A percentile compares a stretch with the other conserved stretches of the same genome.
Evolutionary conservation across 2,329 filamentous ascomycete species (phyloP).

Genomic region (Phialemonium atrogriseum): DNA sequence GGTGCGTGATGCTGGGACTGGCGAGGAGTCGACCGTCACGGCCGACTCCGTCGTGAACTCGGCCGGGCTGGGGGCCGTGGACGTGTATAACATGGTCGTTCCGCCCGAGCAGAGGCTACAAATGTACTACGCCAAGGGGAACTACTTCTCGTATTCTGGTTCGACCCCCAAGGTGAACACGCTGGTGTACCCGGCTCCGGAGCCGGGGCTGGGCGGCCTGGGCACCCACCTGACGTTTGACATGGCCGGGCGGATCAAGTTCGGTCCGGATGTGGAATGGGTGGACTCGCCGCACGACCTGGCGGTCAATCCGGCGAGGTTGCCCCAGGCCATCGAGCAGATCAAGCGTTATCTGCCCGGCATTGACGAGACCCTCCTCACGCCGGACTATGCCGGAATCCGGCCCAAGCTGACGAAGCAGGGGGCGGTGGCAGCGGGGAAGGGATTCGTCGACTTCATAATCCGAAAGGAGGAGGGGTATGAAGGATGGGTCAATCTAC

Average conservation of each 20-base stretch:
- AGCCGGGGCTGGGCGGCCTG: constrained; percentile 73
- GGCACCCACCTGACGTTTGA: constrained; percentile 94
- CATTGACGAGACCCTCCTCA: constrained; percentile 57
- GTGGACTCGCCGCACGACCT: constrained; percentile 64
- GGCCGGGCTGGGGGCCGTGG: constrained; percentile 71
- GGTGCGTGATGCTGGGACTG: constrained; percentile 36
- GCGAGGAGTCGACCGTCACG: constrained; percentile 52
- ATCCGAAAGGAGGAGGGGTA: constrained; percentile 71
- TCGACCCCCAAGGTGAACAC: constrained; percentile 56
- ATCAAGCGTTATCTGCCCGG: constrained; percentile 73
- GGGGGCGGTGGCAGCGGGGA: constrained; percentile 52
- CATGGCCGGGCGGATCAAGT: constrained; percentile 73
- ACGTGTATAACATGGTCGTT: constrained; percentile 75
- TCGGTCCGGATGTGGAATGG: constrained; percentile 96
- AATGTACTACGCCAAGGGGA: constrained; percentile 85
- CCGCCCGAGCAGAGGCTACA: constrained; percentile 44
- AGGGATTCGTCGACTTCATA: constrained; percentile 76
- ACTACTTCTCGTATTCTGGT: constrained; percentile 79
- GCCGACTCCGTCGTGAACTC: constrained; percentile 75
- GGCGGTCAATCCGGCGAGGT: constrained; percentile 52
- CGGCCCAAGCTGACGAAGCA: constrained; percentile 67
- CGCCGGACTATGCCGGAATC: constrained; percentile 84
- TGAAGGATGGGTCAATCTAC: constrained; percentile 75
- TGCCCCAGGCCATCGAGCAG: constrained; percentile 60
- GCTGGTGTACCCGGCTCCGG: constrained; percentile 80